Percentiles rank a stretch among this genome's conserved stretches.
These are phyloP conservation scores for Lichtheimia ramosa DNA, from an alignment of 371 early-diverging fungal species.

Conservation along the genomic window DNA sequence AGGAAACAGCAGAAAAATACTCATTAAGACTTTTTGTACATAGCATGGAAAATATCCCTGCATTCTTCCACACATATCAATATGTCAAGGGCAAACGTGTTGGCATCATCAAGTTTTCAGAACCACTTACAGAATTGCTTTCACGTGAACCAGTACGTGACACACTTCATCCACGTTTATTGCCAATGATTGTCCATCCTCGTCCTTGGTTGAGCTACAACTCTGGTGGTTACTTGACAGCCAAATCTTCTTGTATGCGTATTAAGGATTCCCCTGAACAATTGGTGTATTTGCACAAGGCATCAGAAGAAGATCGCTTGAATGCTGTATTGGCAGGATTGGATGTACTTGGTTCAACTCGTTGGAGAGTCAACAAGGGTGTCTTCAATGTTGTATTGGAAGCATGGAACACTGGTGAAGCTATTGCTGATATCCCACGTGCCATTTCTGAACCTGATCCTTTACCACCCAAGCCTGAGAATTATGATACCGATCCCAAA, in stretches of 20 bases:
- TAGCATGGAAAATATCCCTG: constrained; percentile 65
- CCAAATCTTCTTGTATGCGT: constrained; percentile 74
- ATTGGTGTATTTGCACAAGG: constrained; percentile 73
- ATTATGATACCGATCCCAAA: constrained; percentile 66
- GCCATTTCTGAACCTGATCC: constrained; percentile 34
- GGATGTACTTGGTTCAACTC: constrained; percentile 89
- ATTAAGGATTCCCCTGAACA: constrained; percentile 77
- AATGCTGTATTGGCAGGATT: constrained; percentile 72
- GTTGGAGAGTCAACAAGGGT: constrained; percentile 87
- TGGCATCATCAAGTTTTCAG: constrained; percentile 78
- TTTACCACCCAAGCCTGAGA: constrained; percentile 66
- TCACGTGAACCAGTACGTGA: constrained; percentile 63
- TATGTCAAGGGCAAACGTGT: constrained; percentile 63
- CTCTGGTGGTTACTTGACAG: constrained; percentile 89
- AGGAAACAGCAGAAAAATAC: no score
- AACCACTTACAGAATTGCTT: constrained; percentile 70
- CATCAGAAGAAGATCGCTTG: constrained; percentile 78
- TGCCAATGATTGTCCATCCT: constrained; percentile 96
- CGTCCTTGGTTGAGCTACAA: constrained; percentile 91
- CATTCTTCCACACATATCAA: constrained; percentile 80
- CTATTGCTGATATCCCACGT: constrained; percentile 70
- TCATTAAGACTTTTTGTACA: neutral
- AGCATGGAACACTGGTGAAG: constrained; percentile 89
- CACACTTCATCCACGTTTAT: constrained; percentile 71
- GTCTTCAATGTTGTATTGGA: constrained; percentile 79